Base-by-base conservation (phyloP, 176 grass and related monocot genomes). In the Juncus inflexus region DNA sequence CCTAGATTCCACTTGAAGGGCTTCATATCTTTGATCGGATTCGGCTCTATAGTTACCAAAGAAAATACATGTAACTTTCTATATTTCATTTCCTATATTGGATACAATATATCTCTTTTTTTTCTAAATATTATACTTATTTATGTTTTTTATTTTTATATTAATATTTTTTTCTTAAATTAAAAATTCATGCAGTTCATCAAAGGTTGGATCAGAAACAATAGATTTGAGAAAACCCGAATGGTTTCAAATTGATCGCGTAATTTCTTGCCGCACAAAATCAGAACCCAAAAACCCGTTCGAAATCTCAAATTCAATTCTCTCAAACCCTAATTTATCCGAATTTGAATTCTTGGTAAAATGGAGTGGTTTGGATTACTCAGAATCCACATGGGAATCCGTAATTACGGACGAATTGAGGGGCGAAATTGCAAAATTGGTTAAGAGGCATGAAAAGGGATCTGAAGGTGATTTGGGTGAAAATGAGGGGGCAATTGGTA, bases 331-430 rank as follows among this genome's bases (percentile, higher is more conserved):
- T 61, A 50, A 63, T 42, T 53, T 61, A 8, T 58, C 51, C 4
- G 86, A 39, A 36, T 82, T 69, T 60, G 73, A 90, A 50, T 82
- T 86, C 55, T 75, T 90, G 58, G 82, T 90, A 7, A 90, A 90
- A 76, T 90, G 86, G 86, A 90, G 75, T 67, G 83, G 62, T 19
- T 78, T 90, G 76, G 83, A 90, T 86, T 90, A 90, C 55, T 61
- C 37, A n/a, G 79, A 90, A 12, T 62, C 83, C 62, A 90, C 86
- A 63, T 86, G 79, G 86, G 86, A 90, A 39, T 47, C 43, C 7
- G 60, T 35, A 55, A 73, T 63, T 11, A 90, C 62, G 2, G 62
- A 79, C 39, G 78, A 51, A n/a, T 73, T 90, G 56, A 40, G 74
- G 35, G 39, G 8, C 37, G 79, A 73, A 63, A 47, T 83, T 73